Base-by-base conservation (phyloP, 2,329 filamentous ascomycete genomes). In the Aspergillus fumigatus region DNA sequence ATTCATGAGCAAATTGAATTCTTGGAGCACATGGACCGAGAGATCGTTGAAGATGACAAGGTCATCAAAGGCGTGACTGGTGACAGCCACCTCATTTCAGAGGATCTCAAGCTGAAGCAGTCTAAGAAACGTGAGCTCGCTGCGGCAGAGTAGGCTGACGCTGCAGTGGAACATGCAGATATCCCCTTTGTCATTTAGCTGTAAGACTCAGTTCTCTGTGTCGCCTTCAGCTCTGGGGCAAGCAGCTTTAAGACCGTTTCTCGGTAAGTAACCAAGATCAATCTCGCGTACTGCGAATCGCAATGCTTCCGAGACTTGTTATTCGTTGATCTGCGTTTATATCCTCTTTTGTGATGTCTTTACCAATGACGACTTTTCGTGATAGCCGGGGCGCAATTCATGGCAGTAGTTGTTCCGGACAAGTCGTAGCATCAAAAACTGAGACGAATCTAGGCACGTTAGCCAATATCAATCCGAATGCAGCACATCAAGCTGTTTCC, bases 41-140 rank as follows among this genome's bases (percentile, higher is more conserved):
- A 76, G 54, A 71, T 77, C 19, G 68, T 77, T n/a, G 69, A 73
- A 3, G 73, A 77, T 26, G 69, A 73, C 11, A 65, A 70, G 52
- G 75, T 77, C 47, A 65, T 65, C 14, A 70, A 67, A 48, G 75
- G 75, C 1, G 64, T 69, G 38, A 62, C 69, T 49, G 72, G 71
- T 50, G 67, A 74, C 48, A 69, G 65, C 48, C 71, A 75, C 54
- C 54, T 75, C 48, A 48, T 73, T 29, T 74, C 71, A 7, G 68
- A 72, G n/a, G 70, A 75, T 38, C 67, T 73, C 48, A 70, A 68
- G 55, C 52, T 62, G 32, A 48, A 61, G 40, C 63, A 65, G 14
- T 65, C 59, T 14, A 67, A 62, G 26, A 72, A 71, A 60, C 59
- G 64, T 5, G 47, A 52, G 21, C 52, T 57, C 38, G 55, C 52